Percentiles rank a stretch among this genome's conserved stretches.
These are phyloP conservation scores for Pseudozyma thailandica DNA, from an alignment of 1,284 basidiomycete species.

Conservation along the genomic window DNA sequence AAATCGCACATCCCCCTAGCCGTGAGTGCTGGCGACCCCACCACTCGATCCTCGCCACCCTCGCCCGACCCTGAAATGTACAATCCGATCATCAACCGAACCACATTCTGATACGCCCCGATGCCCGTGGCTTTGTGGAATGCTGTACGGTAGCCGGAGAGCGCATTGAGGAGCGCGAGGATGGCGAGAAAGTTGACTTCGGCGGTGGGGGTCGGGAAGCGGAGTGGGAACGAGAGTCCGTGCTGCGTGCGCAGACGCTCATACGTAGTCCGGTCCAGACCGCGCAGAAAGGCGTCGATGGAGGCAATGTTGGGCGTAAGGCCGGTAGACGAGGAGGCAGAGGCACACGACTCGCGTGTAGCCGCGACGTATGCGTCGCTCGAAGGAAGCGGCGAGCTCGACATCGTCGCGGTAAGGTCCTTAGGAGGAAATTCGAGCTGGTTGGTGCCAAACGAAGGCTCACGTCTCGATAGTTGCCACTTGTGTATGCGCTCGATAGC, in stretches of 20 bases:
- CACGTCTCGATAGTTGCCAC: too few species aligned
- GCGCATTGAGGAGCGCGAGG: constrained; percentile 60
- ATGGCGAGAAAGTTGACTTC: constrained; percentile 62
- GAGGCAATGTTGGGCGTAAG: constrained; percentile 21
- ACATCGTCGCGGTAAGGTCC: background rate
- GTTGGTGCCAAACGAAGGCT: background rate
- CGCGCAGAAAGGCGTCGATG: constrained; percentile 49
- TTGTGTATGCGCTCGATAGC: too few species aligned
- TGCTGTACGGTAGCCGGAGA: constrained; percentile 54
- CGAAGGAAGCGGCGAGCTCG: constrained; percentile 13
- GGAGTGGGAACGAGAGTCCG: constrained; percentile 58
- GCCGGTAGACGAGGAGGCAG: background rate
- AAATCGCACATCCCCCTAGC: constrained; percentile 41
- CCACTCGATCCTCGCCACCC: constrained; percentile 14
- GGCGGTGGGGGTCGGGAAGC: constrained; percentile 41
- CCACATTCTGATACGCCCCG: constrained; percentile 60
- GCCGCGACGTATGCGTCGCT: constrained; percentile 15
- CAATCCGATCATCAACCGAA: constrained; percentile 53
- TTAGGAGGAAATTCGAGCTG: background rate
- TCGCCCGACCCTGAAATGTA: constrained; percentile 42
- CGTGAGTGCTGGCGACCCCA: constrained; percentile 23
- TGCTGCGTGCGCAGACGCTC: constrained; percentile 41
- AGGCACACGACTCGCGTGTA: constrained; percentile 26
- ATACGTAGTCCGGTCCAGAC: constrained; percentile 23
- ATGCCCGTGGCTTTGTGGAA: constrained; percentile 55